These are phyloP conservation scores for Magnusiomyces ingens DNA, from an alignment of 1,139 yeast genomes.

Conservation along the genomic window DNA sequence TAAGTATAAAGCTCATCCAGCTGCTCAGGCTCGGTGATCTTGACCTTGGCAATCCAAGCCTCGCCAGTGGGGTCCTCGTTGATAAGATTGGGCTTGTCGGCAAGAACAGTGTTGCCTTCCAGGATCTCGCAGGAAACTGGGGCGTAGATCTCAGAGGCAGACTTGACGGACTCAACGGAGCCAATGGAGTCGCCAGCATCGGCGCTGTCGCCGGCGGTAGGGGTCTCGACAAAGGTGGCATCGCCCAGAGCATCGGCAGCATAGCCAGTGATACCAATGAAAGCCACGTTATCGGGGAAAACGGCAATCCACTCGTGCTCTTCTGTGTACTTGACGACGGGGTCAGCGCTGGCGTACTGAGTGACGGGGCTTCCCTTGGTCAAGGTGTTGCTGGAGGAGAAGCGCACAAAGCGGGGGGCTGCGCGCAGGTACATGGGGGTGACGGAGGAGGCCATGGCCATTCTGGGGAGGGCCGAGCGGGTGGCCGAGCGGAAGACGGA, in stretches of 20 bases:
- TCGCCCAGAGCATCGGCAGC: constrained; percentile 99
- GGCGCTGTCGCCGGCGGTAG: constrained; percentile 62
- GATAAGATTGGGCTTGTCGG: constrained; percentile 66
- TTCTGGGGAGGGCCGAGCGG: constrained; percentile 9
- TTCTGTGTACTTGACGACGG: constrained; percentile 58
- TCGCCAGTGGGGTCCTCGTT: constrained; percentile 88
- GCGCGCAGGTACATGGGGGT: background rate
- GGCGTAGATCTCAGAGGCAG: constrained; percentile 87
- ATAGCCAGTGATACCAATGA: constrained; percentile 86
- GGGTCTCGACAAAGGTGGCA: constrained; percentile 88
- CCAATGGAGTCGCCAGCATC: constrained; percentile 80
- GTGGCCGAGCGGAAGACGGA: constrained; percentile 12
- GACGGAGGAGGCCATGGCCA: constrained; percentile 2
- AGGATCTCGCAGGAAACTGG: constrained; percentile 77
- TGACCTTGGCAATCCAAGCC: constrained; percentile 86
- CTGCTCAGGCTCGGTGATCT: constrained; percentile 41
- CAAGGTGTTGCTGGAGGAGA: constrained; percentile 37
- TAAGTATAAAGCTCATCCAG: constrained; percentile 43
- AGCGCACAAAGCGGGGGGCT: constrained; percentile 7
- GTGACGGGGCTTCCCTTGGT: constrained; percentile 48
- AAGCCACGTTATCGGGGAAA: constrained; percentile 72
- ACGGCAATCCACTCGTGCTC: constrained; percentile 97
- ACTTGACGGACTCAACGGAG: constrained; percentile 89
- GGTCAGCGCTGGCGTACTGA: constrained; percentile 39
- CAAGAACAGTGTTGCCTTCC: constrained; percentile 63